Evolutionary conservation across 2,329 filamentous ascomycete genomes (phyloP).

Genomic region (Fragosphaeria purpurea): DNA sequence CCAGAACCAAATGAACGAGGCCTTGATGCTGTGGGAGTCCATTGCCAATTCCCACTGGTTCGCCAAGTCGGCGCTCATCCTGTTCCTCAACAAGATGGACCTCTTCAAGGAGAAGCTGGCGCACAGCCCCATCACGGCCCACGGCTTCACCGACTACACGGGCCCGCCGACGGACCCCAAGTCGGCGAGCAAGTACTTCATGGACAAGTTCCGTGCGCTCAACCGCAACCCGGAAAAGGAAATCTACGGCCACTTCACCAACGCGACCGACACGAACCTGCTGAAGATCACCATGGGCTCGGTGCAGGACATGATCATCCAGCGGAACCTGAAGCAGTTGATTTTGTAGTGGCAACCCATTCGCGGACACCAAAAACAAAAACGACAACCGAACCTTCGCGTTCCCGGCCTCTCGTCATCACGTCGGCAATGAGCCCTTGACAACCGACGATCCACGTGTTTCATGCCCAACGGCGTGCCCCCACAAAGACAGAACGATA

Average conservation of each 20-base stretch:
- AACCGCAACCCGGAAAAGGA: slow-evolving; percentile 59
- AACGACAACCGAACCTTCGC: no score
- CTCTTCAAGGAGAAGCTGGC: slow-evolving; percentile 69
- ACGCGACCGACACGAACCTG: slow-evolving; percentile 59
- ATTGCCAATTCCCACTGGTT: slow-evolving; percentile 84
- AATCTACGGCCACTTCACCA: slow-evolving; percentile 54
- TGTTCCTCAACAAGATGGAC: slow-evolving; percentile 84
- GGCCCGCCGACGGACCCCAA: slow-evolving; percentile 63
- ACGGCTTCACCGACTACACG: slow-evolving; percentile 70
- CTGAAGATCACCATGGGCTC: slow-evolving; percentile 80
- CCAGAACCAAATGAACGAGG: slow-evolving; percentile 86
- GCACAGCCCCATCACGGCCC: slow-evolving; percentile 59
- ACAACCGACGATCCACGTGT: no score
- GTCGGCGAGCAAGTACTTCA: slow-evolving; percentile 69
- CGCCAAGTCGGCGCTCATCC: slow-evolving; percentile 67
- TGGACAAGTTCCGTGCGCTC: slow-evolving; percentile 68
- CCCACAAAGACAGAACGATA: no score
- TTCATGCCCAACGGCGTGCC: no score
- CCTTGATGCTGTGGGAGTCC: slow-evolving; percentile 77
- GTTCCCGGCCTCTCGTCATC: no score
- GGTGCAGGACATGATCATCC: slow-evolving; percentile 81
- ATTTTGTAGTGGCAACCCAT: slow-evolving; percentile 44
- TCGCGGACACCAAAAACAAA: no score
- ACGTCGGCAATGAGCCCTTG: no score
- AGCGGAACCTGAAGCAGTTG: slow-evolving; percentile 70